Conservation (phyloP, 371 early-diverging fungal genomes). For the Syncephalastrum racemosum region DNA sequence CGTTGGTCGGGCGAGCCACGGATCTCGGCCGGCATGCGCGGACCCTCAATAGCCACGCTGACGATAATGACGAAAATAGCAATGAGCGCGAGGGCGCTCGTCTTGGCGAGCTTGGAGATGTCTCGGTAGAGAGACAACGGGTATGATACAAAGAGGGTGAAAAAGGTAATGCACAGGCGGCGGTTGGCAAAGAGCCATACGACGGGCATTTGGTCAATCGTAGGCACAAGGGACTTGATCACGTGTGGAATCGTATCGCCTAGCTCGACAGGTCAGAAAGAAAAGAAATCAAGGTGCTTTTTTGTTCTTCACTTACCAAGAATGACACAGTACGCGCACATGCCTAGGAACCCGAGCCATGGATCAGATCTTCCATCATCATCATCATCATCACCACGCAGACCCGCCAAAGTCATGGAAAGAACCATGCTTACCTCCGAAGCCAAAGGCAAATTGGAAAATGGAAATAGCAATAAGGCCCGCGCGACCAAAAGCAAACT, state of each 20-base stretch:
- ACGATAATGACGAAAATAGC: constrained; percentile 74
- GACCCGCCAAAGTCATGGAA: not conserved
- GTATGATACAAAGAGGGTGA: constrained; percentile 67
- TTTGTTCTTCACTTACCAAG: constrained; percentile 48
- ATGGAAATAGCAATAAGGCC: constrained; percentile 72
- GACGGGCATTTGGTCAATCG: constrained; percentile 50
- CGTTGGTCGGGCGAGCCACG: constrained; percentile 50
- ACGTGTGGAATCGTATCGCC: constrained; percentile 82
- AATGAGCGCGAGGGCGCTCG: constrained; percentile 73
- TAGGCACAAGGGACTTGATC: constrained; percentile 62
- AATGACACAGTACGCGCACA: constrained; percentile 81
- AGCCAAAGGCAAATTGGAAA: constrained; percentile 81
- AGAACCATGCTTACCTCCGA: constrained; percentile 61
- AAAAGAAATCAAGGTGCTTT: constrained; percentile 4
- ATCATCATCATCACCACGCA: too few species aligned
- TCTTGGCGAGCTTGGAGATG: constrained; percentile 77
- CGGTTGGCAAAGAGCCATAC: constrained; percentile 55
- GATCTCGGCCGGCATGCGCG: constrained; percentile 52
- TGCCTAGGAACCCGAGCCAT: constrained; percentile 36
- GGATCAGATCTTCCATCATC: not conserved
- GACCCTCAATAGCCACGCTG: constrained; percentile 71
- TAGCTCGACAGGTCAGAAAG: constrained; percentile 13
- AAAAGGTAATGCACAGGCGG: constrained; percentile 62
- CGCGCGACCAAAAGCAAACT: constrained; percentile 71
- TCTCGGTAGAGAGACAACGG: constrained; percentile 81